These are phyloP conservation scores for Aegilops speltoides DNA, from an alignment of 176 grass and related monocot genomes.

Conservation along the genomic window DNA sequence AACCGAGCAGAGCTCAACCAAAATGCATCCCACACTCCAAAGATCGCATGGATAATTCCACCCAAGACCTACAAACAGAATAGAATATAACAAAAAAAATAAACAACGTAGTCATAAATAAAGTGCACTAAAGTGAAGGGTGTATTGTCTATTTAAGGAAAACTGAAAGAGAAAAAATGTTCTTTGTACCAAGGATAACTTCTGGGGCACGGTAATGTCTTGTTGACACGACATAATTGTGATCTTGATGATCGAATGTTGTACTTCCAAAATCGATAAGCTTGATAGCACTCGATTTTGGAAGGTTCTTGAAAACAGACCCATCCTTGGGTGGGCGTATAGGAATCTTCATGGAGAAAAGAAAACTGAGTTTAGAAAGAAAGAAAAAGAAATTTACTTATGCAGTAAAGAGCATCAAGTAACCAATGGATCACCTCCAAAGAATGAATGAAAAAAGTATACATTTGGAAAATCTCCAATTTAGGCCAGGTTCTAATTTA, in stretches of 20 bases:
- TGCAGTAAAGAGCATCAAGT: constrained; percentile 9
- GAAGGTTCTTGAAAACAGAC: constrained; percentile 85
- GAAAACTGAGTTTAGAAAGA: constrained; percentile 23
- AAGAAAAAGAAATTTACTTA: constrained; percentile 12
- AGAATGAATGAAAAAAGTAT: constrained; percentile 4
- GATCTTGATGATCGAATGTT: constrained; percentile 91
- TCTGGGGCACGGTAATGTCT: constrained; percentile 95
- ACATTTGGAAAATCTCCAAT: neutral
- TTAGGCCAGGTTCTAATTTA: constrained; percentile 5
- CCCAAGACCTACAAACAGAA: constrained; percentile 70
- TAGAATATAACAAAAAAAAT: constrained; percentile 14
- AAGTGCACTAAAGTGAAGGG: constrained; percentile 15
- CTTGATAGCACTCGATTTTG: constrained; percentile 95
- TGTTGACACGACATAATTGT: constrained; percentile 92
- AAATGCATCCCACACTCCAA: constrained; percentile 97
- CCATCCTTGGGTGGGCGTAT: constrained; percentile 69
- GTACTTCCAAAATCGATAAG: constrained; percentile 96
- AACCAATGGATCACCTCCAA: neutral
- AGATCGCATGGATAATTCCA: constrained; percentile 98
- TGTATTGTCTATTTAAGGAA: neutral
- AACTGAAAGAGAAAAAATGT: neutral
- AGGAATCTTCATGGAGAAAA: constrained; percentile 47
- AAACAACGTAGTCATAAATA: neutral
- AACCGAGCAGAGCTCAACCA: constrained; percentile 95
- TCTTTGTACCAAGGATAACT: constrained; percentile 92